Evolutionary conservation across 2,329 filamentous ascomycete genomes (phyloP).

Genomic region (Claviceps pazoutovae): DNA sequence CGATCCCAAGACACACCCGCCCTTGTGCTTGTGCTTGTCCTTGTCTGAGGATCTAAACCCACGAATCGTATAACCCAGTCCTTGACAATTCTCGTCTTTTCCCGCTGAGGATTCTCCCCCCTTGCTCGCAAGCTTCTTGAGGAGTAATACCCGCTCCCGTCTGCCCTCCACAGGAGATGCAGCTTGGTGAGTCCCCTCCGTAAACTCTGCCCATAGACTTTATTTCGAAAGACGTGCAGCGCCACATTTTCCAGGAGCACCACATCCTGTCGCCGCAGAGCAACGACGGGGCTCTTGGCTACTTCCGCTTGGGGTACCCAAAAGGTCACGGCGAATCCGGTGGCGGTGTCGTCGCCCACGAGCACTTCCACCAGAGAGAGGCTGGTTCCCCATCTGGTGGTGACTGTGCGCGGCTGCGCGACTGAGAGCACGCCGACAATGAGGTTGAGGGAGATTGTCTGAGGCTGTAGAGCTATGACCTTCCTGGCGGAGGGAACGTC

Average conservation of each 20-base stretch:
- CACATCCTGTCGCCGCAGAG: slow-evolving; percentile 57
- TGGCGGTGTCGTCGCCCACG: slow-evolving; percentile 72
- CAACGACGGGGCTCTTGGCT: slow-evolving; percentile 19
- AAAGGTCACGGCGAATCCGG: slow-evolving; percentile 70
- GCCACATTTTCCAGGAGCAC: slow-evolving; percentile 69
- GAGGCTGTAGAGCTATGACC: slow-evolving; percentile 54
- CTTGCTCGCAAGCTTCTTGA: slow-evolving; percentile 29
- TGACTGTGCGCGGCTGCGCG: slow-evolving; percentile 51
- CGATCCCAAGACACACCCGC: slow-evolving; percentile 19
- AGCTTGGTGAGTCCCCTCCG: slow-evolving; percentile 56
- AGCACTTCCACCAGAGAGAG: slow-evolving; percentile 62
- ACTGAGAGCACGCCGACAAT: slow-evolving; percentile 69
- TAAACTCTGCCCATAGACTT: slow-evolving; percentile 75
- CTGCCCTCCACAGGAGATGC: slow-evolving; percentile 46
- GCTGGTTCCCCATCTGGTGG: slow-evolving; percentile 47
- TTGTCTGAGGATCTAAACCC: slow-evolving; percentile 18
- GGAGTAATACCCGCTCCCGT: slow-evolving; percentile 41
- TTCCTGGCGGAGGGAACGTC: slow-evolving; percentile 55
- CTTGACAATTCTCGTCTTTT: slow-evolving; percentile 52
- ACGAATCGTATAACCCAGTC: slow-evolving; percentile 68
- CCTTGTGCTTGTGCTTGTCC: slow-evolving; percentile 3
- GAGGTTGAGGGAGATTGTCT: slow-evolving; percentile 70
- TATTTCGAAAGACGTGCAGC: slow-evolving; percentile 57
- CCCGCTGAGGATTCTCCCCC: slow-evolving; percentile 31
- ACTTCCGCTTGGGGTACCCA: slow-evolving; percentile 48